These are phyloP conservation scores for Graphilbum fragrans DNA, from an alignment of 2,329 filamentous ascomycete species.

Conservation along the genomic window DNA sequence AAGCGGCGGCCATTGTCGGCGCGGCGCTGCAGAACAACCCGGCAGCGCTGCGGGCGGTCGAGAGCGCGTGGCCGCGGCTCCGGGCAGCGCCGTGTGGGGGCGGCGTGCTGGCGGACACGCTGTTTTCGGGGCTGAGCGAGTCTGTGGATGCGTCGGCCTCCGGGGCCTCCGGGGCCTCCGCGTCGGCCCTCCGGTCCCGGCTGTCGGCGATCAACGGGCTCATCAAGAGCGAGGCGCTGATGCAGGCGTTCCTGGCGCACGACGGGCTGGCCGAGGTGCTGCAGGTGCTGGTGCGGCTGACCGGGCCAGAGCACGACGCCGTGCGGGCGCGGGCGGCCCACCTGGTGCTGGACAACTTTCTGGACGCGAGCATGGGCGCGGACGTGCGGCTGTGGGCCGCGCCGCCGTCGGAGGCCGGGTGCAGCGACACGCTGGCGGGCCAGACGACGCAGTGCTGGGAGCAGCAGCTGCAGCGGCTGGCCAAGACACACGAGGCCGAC, in stretches of 20 bases:
- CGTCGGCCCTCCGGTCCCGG: constrained; percentile 19
- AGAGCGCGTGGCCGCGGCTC: constrained; percentile 31
- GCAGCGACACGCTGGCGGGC: background rate
- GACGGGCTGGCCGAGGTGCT: constrained; percentile 43
- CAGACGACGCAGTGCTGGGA: constrained; percentile 40
- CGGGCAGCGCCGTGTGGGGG: constrained; percentile 24
- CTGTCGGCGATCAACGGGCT: constrained; percentile 43
- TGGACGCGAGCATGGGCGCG: constrained; percentile 54
- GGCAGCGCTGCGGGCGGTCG: constrained; percentile 40
- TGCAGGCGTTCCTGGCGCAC: constrained; percentile 40
- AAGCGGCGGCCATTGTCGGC: constrained; percentile 45
- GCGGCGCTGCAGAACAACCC: constrained; percentile 54
- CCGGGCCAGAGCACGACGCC: constrained; percentile 33
- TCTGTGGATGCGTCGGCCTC: too few species aligned
- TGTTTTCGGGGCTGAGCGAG: background rate
- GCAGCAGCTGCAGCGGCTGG: constrained; percentile 30
- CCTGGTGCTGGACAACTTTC: constrained; percentile 51
- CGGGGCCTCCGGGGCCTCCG: too few species aligned
- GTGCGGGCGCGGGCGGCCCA: constrained; percentile 43
- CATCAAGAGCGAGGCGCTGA: constrained; percentile 39
- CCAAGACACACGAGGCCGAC: constrained; percentile 21
- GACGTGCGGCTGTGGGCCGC: constrained; percentile 42
- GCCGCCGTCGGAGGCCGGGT: constrained; percentile 8
- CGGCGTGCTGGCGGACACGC: background rate
- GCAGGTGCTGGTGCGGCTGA: constrained; percentile 29